Conservation (phyloP, 2,329 filamentous ascomycete species). For the Penicillium sp. region DNA sequence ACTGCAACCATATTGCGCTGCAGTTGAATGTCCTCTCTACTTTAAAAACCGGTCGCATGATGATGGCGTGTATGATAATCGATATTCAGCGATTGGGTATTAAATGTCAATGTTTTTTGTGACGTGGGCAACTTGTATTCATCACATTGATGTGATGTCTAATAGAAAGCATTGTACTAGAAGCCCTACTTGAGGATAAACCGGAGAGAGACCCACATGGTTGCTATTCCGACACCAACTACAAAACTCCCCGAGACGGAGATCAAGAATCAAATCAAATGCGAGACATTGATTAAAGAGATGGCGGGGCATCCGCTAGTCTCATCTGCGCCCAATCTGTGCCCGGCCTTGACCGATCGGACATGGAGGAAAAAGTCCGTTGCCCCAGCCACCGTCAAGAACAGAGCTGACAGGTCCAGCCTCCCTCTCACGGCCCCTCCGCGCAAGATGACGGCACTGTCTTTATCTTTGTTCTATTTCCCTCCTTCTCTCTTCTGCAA, state of each 20-base stretch:
- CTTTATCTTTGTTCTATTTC: constrained; percentile 7
- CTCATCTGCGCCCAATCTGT: neutral
- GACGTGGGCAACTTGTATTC: no score
- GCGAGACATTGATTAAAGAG: constrained; percentile 21
- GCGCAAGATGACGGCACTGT: constrained; percentile 15
- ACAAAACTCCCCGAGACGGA: neutral
- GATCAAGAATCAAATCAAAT: constrained; percentile 14
- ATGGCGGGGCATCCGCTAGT: constrained; percentile 4
- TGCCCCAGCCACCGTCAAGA: constrained; percentile 33
- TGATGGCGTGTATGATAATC: neutral
- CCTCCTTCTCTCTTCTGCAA: constrained; percentile 6
- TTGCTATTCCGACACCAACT: constrained; percentile 13
- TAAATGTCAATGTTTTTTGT: neutral
- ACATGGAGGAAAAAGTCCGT: neutral
- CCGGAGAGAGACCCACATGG: neutral
- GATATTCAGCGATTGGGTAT: neutral
- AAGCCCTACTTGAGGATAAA: no score
- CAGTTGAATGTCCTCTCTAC: neutral
- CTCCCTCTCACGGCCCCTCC: constrained; percentile 22
- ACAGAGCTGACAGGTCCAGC: constrained; percentile 31
- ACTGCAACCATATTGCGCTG: neutral
- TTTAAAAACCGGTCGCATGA: neutral
- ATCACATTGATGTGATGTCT: neutral
- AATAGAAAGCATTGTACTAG: no score
- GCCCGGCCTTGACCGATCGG: neutral